These are phyloP conservation scores for Tetradesmus lagerheimii DNA, from an alignment of 139 green algal species.

Conservation along the genomic window DNA sequence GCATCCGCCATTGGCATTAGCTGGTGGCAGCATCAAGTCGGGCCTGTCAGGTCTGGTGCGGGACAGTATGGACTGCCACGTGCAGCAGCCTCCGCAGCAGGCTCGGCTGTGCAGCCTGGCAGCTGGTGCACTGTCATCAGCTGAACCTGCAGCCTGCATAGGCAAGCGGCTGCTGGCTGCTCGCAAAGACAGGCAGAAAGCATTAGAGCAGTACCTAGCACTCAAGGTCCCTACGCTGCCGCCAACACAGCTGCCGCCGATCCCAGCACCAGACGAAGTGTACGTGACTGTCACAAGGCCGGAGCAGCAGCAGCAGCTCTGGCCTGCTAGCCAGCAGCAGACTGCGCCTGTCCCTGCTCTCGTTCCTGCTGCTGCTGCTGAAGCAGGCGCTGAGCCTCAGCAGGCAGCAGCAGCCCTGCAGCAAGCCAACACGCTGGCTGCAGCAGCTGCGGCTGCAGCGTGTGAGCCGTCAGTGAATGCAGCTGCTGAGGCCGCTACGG, in stretches of 20 bases:
- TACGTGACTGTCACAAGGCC: not conserved
- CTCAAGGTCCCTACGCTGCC: not conserved
- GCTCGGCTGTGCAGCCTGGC: not conserved
- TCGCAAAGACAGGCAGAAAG: not conserved
- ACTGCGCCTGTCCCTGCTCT: not conserved
- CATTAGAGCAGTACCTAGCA: not conserved
- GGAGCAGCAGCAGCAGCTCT: not conserved
- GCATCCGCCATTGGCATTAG: not conserved
- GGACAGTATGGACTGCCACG: not conserved
- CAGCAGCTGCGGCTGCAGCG: not conserved
- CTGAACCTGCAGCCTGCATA: not conserved
- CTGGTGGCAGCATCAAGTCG: not conserved
- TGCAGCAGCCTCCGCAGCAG: not conserved
- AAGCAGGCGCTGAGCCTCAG: not conserved
- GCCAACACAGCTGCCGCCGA: not conserved
- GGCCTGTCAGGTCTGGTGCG: not conserved
- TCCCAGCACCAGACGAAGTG: not conserved
- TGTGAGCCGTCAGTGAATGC: not conserved
- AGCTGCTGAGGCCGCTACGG: not conserved
- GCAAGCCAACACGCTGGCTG: not conserved
- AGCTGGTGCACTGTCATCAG: conserved; percentile 2
- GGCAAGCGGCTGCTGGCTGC: not conserved
- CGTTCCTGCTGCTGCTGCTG: not conserved
- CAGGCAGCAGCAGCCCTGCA: not conserved
- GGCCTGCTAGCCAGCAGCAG: not conserved